A percentile compares a stretch with the other conserved stretches of the same genome.
Conservation (phyloP, 345 rosid species). For the Toxicodendron radicans region DNA sequence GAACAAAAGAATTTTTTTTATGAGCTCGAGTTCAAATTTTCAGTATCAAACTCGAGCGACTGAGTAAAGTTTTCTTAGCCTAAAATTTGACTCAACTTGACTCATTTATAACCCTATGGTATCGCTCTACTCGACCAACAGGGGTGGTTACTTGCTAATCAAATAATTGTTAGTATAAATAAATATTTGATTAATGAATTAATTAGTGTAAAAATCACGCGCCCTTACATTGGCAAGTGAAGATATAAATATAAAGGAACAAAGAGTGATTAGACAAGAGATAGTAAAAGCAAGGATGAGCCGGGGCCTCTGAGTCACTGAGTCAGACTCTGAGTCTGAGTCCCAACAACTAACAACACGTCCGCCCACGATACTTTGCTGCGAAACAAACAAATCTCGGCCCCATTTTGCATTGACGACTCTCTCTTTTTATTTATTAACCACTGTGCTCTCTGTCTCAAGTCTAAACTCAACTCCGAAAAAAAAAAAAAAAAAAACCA, state of each 20-base stretch:
- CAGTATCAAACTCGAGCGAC: too few relatives aligned
- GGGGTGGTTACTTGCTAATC: too few relatives aligned
- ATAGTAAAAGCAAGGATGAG: slow-evolving; percentile 37
- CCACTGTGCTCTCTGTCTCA: not conserved
- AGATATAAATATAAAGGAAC: slow-evolving; percentile 16
- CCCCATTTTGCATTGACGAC: slow-evolving; percentile 22
- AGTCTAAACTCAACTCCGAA: too few relatives aligned
- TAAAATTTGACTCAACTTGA: too few relatives aligned
- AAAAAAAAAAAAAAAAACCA: too few relatives aligned
- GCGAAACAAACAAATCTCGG: slow-evolving; percentile 28
- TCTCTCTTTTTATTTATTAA: not conserved
- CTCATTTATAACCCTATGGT: too few relatives aligned
- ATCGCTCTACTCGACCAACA: too few relatives aligned
- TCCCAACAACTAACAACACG: slow-evolving; percentile 60
- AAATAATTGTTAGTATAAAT: too few relatives aligned
- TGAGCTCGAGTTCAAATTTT: too few relatives aligned
- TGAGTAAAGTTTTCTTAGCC: too few relatives aligned
- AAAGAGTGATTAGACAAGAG: slow-evolving; percentile 57
- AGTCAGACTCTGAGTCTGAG: slow-evolving; percentile 57
- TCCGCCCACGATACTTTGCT: slow-evolving; percentile 72
- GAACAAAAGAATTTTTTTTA: too few relatives aligned
- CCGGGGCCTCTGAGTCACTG: slow-evolving; percentile 48
- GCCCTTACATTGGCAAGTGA: not conserved
- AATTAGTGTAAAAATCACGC: not conserved
- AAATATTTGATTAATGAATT: too few relatives aligned